Evolutionary conservation across 2,329 filamentous ascomycete genomes (phyloP), one percentile per base, ranked within the genome.

Genomic region (Trichoderma brevicompactum): DNA sequence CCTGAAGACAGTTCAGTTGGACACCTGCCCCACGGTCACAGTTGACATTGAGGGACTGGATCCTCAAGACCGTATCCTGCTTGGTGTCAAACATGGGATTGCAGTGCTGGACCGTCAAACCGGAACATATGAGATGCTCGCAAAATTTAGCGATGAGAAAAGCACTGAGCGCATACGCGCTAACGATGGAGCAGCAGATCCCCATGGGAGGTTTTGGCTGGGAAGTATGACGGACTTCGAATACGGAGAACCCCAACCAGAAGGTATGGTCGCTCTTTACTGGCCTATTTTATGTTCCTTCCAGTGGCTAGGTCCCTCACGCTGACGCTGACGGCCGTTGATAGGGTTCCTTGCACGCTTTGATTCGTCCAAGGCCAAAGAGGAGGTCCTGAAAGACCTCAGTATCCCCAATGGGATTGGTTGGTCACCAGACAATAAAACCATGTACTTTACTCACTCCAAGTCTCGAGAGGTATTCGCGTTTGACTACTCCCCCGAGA

Each of bases 101-200:
- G 93, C 92, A n/a, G 81, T 92, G 60, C 83, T 94, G 70, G 87
- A 96, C 74, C 86, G 89, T 67, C 78, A 78, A 71, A 80, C 82
- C 23, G 86, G 82, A 56, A 70, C 74, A 58, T 85, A 85, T 71
- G 80, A 86, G 70, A 82, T 88, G 68, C 69, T 88, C 65, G 75
- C 78, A 67, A 80, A 76, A 66, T 87, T 86, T 71, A 72, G 75
- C 68, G 76, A 79, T 46, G 70, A 72, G 38, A 68, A 72, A 7
- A 43, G 43, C 40, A 85, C 81, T 69, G 79, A 84, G 74, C 79
- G 87, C 23, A 81, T 91, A 75, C 80, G 87, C 65, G 84, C 90
- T 76, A 97, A 97, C 74, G 94, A 97, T 74, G 93, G 93, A 53
- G 90, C 88, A 5, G 87, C 92, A 59, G 93, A 97, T 74, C 88